Evolutionary conservation across 352 stramenopile species (phyloP), one percentile per base, ranked within the genome.

Genomic region (Phytophthora lateralis): DNA sequence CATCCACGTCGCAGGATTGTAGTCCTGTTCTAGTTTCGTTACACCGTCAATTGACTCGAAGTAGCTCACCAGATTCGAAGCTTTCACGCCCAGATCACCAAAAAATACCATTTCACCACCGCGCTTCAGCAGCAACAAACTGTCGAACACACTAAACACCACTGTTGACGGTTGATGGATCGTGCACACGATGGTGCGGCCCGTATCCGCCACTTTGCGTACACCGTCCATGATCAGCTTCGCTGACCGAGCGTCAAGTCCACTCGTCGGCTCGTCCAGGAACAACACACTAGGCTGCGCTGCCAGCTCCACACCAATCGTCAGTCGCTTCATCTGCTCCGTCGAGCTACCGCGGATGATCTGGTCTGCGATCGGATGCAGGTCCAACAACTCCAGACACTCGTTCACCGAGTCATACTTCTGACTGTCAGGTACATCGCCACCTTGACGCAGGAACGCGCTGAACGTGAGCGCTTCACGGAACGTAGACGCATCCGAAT

Each of bases 1-100:
- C 85, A 96, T 95, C 85, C 85, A 96, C 35, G 88, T 90, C 12
- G 88, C 87, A n/a, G 88, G 88, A 46, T 97, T 97, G 51, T 88
- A 78, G 27, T 75, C 73, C 44, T 61, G 43, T 15, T 78, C 62
- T 41, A 96, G 76, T n/a, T 47, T 66, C 0, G 20, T 2, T 3
- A 76, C 60, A 24, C 55, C 63, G 2, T 78, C 69, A 32, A 95
- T 90, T 14, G 27, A 49, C 20, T 81, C 61, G 15, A 97, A 81
- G 32, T 95, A 82, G 2, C 59, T 29, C 12, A 81, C 21, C 42
- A 85, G 30, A 12, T 77, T 74, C 20, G 48, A 37, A 10, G 61
- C 62, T 4, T 85, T 60, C 4, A 63, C 45, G 9, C 71, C 76
- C 0, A 90, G 48, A 24, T 89, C 73, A 39, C 81, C 81, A 38